Base-by-base conservation (phyloP, 352 stramenopile species). In the Pelagophyceae sp. region DNA sequence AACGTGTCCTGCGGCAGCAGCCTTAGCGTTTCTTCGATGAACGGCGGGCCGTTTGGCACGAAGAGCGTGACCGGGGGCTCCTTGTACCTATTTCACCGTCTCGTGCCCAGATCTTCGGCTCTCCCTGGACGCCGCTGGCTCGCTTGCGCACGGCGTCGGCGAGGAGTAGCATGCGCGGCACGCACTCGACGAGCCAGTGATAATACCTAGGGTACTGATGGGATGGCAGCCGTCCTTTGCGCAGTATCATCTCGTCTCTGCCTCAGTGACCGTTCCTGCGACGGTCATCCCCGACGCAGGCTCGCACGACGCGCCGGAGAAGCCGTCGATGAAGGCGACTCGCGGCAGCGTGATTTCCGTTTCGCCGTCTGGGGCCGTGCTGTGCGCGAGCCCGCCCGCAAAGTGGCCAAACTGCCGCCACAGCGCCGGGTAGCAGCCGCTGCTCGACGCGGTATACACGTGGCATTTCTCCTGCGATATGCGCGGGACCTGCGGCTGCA, bases 321-420 rank as follows among this genome's bases (percentile, higher is more conserved):
- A 74, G 27, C 67, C 67, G 67, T 74, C 67, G 67, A 74, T n/a
- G 38, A 54, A 3, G 67, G 35, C 67, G 35, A 58, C 11, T 6
- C 5, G 15, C 3, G 17, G n/a, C 3, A 71, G 33, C n/a, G 37
- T 31, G 15, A 71, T n/a, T n/a, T n/a, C n/a, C n/a, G n/a, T n/a
- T n/a, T n/a, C n/a, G n/a, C n/a, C n/a, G n/a, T n/a, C n/a, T n/a
- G n/a, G n/a, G n/a, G n/a, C 5, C 3, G 29, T 40, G 61, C 25
- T 31, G 29, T 17, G n/a, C 29, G 3, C 38, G 3, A 25, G 19
- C 61, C 11, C 29, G 29, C 29, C 61, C 20, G 29, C 20, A 23
- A 54, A 54, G 45, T 11, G 0, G 67, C 31, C 67, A n/a, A 74
- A 74, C 67, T 74, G 67, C 15, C 67, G 67, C 33, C 31, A 74